Conservation (phyloP, 805 yeast genomes). For the Schwanniomyces polymorphus region DNA sequence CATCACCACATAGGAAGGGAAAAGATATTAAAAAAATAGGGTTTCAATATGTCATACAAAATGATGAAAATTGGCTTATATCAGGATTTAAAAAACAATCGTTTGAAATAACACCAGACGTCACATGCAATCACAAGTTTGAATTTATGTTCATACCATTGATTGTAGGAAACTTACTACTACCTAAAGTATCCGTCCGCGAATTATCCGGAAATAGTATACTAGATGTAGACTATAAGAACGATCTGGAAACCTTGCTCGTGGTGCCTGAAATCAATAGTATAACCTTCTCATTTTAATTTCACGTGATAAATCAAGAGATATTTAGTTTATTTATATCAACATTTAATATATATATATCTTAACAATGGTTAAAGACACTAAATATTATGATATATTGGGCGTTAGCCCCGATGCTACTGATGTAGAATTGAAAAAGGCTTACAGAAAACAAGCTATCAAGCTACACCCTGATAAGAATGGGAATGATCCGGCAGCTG, state of each 20-base stretch:
- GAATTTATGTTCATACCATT: constrained; percentile 66
- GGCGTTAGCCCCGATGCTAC: constrained; percentile 71
- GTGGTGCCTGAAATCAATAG: constrained; percentile 71
- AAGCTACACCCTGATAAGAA: constrained; percentile 94
- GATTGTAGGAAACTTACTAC: constrained; percentile 66
- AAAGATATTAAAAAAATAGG: constrained; percentile 9
- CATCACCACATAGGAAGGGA: constrained; percentile 17
- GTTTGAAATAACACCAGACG: constrained; percentile 37
- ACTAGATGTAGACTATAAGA: constrained; percentile 64
- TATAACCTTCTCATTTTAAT: constrained; percentile 58
- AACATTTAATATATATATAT: neutral
- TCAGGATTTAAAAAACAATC: constrained; percentile 66
- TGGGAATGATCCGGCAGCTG: constrained; percentile 91
- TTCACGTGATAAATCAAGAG: neutral
- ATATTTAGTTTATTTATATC: neutral
- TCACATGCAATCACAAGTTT: constrained; percentile 12
- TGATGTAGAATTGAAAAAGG: constrained; percentile 83
- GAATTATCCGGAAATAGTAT: constrained; percentile 42
- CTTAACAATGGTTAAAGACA: constrained; percentile 72
- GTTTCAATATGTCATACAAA: constrained; percentile 49
- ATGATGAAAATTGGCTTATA: constrained; percentile 75
- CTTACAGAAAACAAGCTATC: constrained; percentile 89
- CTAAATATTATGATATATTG: constrained; percentile 80
- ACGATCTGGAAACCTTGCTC: constrained; percentile 66
- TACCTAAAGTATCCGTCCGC: constrained; percentile 59